Evolutionary conservation across 2,329 filamentous ascomycete species (phyloP), one percentile per base, ranked within the genome.

Genomic region (Pestalotiopsis sp.): DNA sequence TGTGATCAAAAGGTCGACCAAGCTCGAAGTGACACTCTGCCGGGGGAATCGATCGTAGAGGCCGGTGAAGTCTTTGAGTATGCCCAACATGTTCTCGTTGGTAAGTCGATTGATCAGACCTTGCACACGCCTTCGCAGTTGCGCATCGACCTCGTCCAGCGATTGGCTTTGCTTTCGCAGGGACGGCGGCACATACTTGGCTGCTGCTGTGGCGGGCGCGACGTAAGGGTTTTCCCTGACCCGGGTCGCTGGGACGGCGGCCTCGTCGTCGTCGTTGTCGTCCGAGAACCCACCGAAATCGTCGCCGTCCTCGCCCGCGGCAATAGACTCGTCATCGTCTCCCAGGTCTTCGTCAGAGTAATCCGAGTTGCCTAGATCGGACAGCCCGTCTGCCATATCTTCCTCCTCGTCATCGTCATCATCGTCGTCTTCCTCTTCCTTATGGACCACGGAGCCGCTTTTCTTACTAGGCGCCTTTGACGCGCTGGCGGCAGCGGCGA

Each of bases 41-140:
- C 96, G 90, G 0, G 96, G 91, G 73, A 97, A 90, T 57, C 91
- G 90, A 67, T 91, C 88, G 77, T 98, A 99, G 1, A 98, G 83
- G 70, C 91, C 90, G 76, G 97, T 94, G 39, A 97, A 86, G 20
- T 97, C 92, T 58, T 88, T 87, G 3, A 98, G 83, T 66, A 98
- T 97, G 1, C 93, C 92, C 5, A 97, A 80, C 71, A 99, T 85
- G 74, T 96, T 98, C 49, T 94, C 90, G 77, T 98, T 95, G 0
- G 96, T 98, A 39, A 99, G 85, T 77, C 95, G 92, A 80, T 99
- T 99, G 77, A 99, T 87, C 20, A 96, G 86, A 76, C 96, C 95
- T 78, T 98, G 94, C 0, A 93, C 86, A 76, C 97, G 93, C 70
- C 93, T 90, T 69, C 90, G 90, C 64, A 99, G 83, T 52, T 92